Conservation (phyloP, 306 rosid species). For the Astragalus membranaceus region DNA sequence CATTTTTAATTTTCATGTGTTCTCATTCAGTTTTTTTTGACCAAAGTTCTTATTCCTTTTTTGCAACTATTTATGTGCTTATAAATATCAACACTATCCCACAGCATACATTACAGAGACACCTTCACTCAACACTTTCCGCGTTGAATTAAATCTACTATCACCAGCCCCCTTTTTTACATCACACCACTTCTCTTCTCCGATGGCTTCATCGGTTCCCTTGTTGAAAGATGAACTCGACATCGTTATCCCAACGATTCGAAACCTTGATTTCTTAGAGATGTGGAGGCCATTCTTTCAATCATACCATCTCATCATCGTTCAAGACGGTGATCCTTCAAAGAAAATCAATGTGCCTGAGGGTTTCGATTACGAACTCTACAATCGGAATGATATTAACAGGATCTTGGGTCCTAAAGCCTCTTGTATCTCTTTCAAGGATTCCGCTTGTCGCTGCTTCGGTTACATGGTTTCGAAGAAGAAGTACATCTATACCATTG, state of each 20-base stretch:
- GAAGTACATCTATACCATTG: conserved; percentile 84
- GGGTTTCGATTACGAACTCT: conserved; percentile 70
- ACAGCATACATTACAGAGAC: neutral
- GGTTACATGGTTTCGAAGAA: conserved; percentile 83
- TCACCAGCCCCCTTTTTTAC: neutral
- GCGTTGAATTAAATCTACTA: neutral
- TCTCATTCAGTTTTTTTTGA: no score
- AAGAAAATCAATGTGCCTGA: conserved; percentile 61
- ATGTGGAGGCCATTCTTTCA: conserved; percentile 87
- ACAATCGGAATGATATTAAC: conserved; percentile 69
- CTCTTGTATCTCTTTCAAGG: conserved; percentile 83
- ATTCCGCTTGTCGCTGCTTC: conserved; percentile 80
- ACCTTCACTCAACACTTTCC: neutral
- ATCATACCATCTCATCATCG: conserved; percentile 64
- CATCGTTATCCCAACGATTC: conserved; percentile 86
- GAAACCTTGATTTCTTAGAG: conserved; percentile 82
- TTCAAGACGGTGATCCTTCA: conserved; percentile 79
- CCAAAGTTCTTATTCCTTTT: neutral
- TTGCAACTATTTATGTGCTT: no score
- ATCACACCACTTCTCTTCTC: neutral
- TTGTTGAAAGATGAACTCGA: conserved; percentile 69
- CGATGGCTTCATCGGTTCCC: conserved; percentile 52
- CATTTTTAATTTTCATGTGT: no score
- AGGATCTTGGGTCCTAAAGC: conserved; percentile 78
- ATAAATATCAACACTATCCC: neutral